Percentiles rank a stretch among this genome's conserved stretches.
Conservation (phyloP, 2,329 filamentous ascomycete species). For the Colletotrichum sp. region DNA sequence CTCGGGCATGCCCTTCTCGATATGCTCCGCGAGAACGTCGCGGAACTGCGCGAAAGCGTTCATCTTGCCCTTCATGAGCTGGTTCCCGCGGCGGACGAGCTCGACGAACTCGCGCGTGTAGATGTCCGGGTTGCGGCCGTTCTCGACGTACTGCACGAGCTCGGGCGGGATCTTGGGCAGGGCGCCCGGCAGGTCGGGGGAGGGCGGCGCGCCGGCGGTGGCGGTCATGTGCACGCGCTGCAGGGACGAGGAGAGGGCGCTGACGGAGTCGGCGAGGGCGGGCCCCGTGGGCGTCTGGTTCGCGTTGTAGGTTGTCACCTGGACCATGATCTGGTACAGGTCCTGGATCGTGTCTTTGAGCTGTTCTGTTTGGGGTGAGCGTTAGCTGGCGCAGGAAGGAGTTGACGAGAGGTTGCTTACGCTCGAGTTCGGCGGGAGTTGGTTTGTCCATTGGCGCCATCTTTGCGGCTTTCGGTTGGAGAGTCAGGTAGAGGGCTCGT, state of each 20-base stretch:
- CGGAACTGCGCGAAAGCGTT: slow-evolving; percentile 65
- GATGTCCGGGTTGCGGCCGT: slow-evolving; percentile 75
- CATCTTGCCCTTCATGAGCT: slow-evolving; percentile 70
- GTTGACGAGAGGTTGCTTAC: slow-evolving; percentile 27
- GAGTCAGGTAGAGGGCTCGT: no score
- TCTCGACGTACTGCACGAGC: slow-evolving; percentile 72
- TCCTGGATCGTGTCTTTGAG: slow-evolving; percentile 68
- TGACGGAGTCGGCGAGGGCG: slow-evolving; percentile 16
- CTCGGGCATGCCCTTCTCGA: slow-evolving; percentile 64
- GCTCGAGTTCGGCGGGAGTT: slow-evolving; percentile 44
- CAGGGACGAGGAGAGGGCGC: slow-evolving; percentile 43
- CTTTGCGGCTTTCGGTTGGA: neutral
- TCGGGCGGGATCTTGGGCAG: slow-evolving; percentile 65
- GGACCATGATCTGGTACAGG: slow-evolving; percentile 68
- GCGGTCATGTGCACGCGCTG: slow-evolving; percentile 45
- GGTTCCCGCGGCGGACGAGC: slow-evolving; percentile 68
- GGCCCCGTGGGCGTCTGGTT: slow-evolving; percentile 18
- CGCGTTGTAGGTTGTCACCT: slow-evolving; percentile 65
- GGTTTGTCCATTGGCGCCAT: slow-evolving; percentile 48
- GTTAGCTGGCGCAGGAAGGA: neutral
- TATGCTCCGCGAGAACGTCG: slow-evolving; percentile 65
- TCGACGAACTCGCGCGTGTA: slow-evolving; percentile 78
- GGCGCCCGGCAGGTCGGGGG: slow-evolving; percentile 19
- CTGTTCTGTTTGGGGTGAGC: slow-evolving; percentile 46
- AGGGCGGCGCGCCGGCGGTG: slow-evolving; percentile 28